Evolutionary conservation across 148 eudicot genomes (phyloP).

Genomic region (Arbutus unedo): DNA sequence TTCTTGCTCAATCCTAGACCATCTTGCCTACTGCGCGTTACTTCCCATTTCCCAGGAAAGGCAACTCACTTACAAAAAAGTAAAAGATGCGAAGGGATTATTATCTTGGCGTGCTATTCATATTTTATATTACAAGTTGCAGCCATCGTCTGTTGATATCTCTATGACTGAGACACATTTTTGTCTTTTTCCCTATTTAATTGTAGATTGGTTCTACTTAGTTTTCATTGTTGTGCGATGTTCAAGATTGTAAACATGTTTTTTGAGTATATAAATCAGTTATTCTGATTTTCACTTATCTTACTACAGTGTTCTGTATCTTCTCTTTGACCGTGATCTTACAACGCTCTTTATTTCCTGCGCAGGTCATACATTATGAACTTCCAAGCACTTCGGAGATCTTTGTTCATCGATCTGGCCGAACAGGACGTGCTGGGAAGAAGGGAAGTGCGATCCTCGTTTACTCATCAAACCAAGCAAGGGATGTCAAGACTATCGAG

Average conservation of each 20-base stretch:
- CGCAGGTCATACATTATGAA: constrained; percentile 86
- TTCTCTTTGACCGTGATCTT: background rate
- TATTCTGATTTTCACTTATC: background rate
- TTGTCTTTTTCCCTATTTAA: background rate
- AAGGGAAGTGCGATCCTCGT: constrained; percentile 84
- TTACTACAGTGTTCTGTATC: background rate
- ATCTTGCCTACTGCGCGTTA: background rate
- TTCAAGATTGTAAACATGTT: background rate
- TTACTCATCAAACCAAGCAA: constrained; percentile 44
- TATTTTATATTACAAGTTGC: background rate
- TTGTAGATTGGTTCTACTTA: background rate
- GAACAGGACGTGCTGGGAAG: constrained; percentile 99
- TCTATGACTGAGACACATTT: background rate
- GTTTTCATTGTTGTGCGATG: background rate
- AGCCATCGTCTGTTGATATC: background rate
- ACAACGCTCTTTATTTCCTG: constrained; percentile 10
- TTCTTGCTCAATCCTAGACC: background rate
- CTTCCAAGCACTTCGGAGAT: constrained; percentile 79
- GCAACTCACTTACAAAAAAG: background rate
- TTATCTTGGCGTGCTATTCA: background rate
- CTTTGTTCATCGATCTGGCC: constrained; percentile 95
- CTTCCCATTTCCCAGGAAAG: background rate
- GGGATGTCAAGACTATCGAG: constrained; percentile 63
- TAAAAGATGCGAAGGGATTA: background rate
- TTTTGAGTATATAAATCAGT: background rate